Evolutionary conservation across 495 filamentous ascomycete genomes (phyloP), one percentile per base, ranked within the genome.

Genomic region (Penicillium angulare): DNA sequence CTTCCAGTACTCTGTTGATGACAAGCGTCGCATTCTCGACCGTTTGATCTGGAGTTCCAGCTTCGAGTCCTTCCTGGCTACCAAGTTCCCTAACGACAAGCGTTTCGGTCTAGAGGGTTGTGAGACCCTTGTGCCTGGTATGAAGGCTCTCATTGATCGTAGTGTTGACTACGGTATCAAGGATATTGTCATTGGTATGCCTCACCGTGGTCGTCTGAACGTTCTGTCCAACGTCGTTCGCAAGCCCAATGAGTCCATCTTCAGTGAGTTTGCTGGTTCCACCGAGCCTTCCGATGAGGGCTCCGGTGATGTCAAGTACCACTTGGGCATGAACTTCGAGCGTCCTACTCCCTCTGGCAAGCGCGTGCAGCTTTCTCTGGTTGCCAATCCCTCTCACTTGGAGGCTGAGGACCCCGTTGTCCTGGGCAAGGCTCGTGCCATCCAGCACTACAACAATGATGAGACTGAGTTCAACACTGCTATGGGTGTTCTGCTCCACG

Each of bases 321-420:
- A 98, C 76, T 75, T 98, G 62, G 93, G 93, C 60, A 98, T 98
- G 93, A 97, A 97, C 77, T 98, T 98, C 63, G 95, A 98, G 75
- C 89, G 93, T 43, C 93, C 93, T 26, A 98, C 93, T 17, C 93
- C 93, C 47, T 97, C 95, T 21, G 93, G 93, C 61, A 97, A 97
- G 80, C 93, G 93, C 47, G 93, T 98, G 15, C 93, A 97, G 78
- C 84, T 98, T 26, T 98, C 93, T 48, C 83, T 98, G 40, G 93
- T 98, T 46, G 93, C 93, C 69, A 98, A 98, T 73, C 93, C 93
- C 43, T 98, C 93, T 34, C 93, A 98, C 84, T 76, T 98, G 64
- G 93, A 98, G 77, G 93, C 93, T 45, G 93, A 98, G 71, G 93
- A 98, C 65, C 93, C 93, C 17, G 95, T 98, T 51, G 93, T 98